Base-by-base conservation (phyloP, 257 asterid species). In the Leonotis leonurus region DNA sequence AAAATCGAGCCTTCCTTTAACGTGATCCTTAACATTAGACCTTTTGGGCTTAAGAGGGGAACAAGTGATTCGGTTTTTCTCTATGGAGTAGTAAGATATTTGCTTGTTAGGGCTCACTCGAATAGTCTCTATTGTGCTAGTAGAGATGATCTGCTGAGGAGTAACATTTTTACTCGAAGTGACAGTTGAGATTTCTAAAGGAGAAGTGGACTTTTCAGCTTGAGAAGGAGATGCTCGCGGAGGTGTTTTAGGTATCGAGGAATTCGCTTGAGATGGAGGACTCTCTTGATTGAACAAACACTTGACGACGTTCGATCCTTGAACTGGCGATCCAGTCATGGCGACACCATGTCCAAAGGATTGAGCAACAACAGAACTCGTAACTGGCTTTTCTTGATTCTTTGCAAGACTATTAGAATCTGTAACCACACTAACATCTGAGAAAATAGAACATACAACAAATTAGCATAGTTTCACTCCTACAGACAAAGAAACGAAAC, bases 91-190 rank as follows among this genome's bases (percentile, higher is more conserved):
- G 60, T 83, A 87, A 22, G 88, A 52, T 67, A 85, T 80, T 60
- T 87, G 85, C 77, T 93, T 93, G 74, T 61, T 75, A 12, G 97
- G 99, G 73, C 88, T 89, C 11, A 87, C 89, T 27, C 68, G 80
- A 60, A 92, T 85, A 0, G 89, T 89, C 85, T 88, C 93, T 4
- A 96, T 80, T 3, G 94, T 93, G 80, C 95, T 85, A 9, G 91
- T 73, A 29, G 95, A 82, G 70, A 81, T 73, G 32, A 83, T 55
- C 44, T 69, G 76, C 32, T 79, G 92, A 16, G 90, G 79, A 57
- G 84, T 72, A 8, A 27, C 26, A 54, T 70, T 75, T 49, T 78
- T 80, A 70, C 70, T 66, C 51, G 89, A 81, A 67, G 86, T 70
- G 25, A 70, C 86, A 27, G 83, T 75, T 1, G 91, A 81, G 39